phyloP scores from a whole-genome alignment of 2,329 filamentous ascomycete species.

The Colletotrichum sp. region DNA sequence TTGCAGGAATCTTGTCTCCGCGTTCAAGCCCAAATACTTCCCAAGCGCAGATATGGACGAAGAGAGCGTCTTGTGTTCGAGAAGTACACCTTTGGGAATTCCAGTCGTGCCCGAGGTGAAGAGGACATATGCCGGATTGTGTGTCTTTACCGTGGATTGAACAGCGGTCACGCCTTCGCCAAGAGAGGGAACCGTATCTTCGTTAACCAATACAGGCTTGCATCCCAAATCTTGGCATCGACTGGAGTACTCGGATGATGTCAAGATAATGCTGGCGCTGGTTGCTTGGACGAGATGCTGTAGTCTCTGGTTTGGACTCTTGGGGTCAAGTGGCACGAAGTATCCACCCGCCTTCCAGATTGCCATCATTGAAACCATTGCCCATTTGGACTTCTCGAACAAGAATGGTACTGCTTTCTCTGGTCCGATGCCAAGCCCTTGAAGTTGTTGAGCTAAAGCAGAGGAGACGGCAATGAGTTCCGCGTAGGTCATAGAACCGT shows the following conservation, averaged over 20 bases:
- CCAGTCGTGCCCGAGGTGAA: constrained; percentile 34
- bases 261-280: neutral
- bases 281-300: neutral
- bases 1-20: constrained; percentile 26
- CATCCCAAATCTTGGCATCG: neutral
- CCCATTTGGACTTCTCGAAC: constrained; percentile 8
- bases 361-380: constrained; percentile 7
- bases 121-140: constrained; percentile 26
- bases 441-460: constrained; percentile 18
- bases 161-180: too few relatives aligned
- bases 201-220: neutral
- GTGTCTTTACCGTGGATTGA: neutral
- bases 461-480: constrained; percentile 21
- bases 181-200: neutral
- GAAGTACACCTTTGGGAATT: constrained; percentile 28
- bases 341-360: constrained; percentile 3
- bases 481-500: constrained; percentile 13
- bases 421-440: constrained; percentile 16
- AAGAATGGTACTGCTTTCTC: constrained; percentile 13
- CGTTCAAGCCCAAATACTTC: neutral
- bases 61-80: constrained; percentile 25
- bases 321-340: constrained; percentile 10
- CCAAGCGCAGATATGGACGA: constrained; percentile 17
- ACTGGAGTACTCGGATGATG: neutral
- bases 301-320: neutral